Evolutionary conservation across 1,139 yeast genomes (phyloP).

Genomic region (Saccharomyces hybrid): DNA sequence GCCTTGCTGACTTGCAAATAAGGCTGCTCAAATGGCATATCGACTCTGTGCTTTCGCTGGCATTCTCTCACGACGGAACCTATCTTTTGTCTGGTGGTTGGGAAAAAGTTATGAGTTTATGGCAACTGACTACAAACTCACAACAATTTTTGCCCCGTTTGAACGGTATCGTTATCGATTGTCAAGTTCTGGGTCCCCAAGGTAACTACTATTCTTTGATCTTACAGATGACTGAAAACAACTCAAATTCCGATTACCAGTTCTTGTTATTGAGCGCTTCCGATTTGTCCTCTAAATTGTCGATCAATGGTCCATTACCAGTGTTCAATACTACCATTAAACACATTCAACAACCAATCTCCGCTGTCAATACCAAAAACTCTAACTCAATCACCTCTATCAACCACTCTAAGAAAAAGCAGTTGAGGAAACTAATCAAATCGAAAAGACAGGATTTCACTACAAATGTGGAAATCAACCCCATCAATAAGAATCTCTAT

Average conservation of each 20-base stretch:
- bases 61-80: slow-evolving; percentile 60
- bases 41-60: slow-evolving; percentile 63
- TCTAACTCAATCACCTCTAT: slow-evolving; percentile 19
- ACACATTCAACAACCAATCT: slow-evolving; percentile 25
- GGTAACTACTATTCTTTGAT: slow-evolving; percentile 61
- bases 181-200: slow-evolving; percentile 37
- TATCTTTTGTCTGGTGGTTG: slow-evolving; percentile 90
- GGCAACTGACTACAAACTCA: slow-evolving; percentile 81
- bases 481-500: slow-evolving; percentile 57
- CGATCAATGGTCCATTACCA: slow-evolving; percentile 70
- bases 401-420: slow-evolving; percentile 26
- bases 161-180: slow-evolving; percentile 62
- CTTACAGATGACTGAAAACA: slow-evolving; percentile 35
- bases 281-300: slow-evolving; percentile 72
- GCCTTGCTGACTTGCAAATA: slow-evolving; percentile 43
- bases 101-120: slow-evolving; percentile 86
- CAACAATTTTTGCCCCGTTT: slow-evolving; percentile 90
- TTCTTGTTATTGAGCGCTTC: slow-evolving; percentile 64
- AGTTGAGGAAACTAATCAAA: slow-evolving; percentile 32
- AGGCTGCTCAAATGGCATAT: slow-evolving; percentile 88
- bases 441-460: slow-evolving; percentile 48
- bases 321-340: slow-evolving; percentile 37
- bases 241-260: slow-evolving; percentile 45
- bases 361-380: slow-evolving; percentile 24
- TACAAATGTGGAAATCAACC: slow-evolving; percentile 54